Evolutionary conservation across 805 yeast genomes (phyloP).

Genomic region (Blastobotrys terrestris): DNA sequence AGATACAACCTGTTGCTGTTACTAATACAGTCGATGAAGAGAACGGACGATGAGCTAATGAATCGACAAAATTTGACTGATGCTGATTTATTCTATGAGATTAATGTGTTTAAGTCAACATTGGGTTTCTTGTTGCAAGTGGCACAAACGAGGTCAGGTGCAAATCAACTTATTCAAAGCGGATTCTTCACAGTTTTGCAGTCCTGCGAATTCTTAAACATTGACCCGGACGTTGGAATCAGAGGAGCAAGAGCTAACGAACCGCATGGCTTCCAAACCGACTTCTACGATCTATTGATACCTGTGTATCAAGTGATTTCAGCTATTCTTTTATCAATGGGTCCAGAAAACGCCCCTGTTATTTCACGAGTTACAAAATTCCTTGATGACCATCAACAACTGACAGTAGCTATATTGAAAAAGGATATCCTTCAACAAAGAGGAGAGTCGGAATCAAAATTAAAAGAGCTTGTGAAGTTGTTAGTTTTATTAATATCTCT

Average conservation of each 20-base stretch:
- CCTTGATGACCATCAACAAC: conserved; percentile 44
- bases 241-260: conserved; percentile 45
- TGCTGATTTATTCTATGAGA: conserved; percentile 52
- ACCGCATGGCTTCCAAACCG: conserved; percentile 37
- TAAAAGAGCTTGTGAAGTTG: conserved; percentile 44
- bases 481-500: conserved; percentile 50
- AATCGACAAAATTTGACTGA: conserved; percentile 14
- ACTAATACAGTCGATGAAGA: conserved; percentile 58
- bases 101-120: conserved; percentile 70
- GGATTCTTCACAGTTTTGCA: conserved; percentile 61
- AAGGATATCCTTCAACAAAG: conserved; percentile 41
- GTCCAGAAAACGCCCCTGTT: conserved; percentile 63
- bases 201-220: conserved; percentile 47
- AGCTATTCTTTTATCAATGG: conserved; percentile 66
- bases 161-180: conserved; percentile 66
- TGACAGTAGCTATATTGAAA: conserved; percentile 58
- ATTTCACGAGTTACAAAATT: conserved; percentile 47
- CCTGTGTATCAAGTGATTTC: conserved; percentile 70
- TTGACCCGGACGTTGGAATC: conserved; percentile 78
- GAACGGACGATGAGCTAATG: conserved; percentile 59
- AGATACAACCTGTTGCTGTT: conserved; percentile 60
- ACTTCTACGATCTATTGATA: conserved; percentile 52
- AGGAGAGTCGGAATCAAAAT: not conserved
- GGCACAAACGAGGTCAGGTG: conserved; percentile 72
- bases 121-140: conserved; percentile 64